These are phyloP conservation scores for Cronartium quercuum DNA, from an alignment of 1,284 basidiomycete species.

Conservation along the genomic window DNA sequence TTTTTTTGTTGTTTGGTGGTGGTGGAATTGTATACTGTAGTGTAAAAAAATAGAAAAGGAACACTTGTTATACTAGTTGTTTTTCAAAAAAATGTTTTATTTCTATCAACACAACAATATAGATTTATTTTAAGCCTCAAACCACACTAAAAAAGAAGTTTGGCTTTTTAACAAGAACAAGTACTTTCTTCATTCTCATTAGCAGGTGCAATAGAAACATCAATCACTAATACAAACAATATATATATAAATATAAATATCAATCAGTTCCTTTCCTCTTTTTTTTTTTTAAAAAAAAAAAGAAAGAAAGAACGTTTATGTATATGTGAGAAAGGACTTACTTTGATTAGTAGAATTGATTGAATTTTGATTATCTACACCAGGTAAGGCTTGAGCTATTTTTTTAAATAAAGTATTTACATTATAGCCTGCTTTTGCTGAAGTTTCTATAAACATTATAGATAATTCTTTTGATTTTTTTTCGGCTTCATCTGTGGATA, in stretches of 20 bases:
- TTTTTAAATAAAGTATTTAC: constrained; percentile 99
- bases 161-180: constrained; percentile 43
- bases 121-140: too few species aligned
- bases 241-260: not conserved
- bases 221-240: constrained; percentile 42
- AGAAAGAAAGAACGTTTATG: constrained; percentile 19
- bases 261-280: not conserved
- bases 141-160: too few species aligned
- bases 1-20: too few species aligned
- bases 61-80: too few species aligned
- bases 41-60: too few species aligned
- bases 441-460: constrained; percentile 99
- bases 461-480: constrained; percentile 84
- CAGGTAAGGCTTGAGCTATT: constrained; percentile 95
- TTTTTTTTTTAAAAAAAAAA: constrained; percentile 1
- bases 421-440: constrained; percentile 97
- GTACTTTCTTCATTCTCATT: constrained; percentile 44
- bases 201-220: constrained; percentile 44
- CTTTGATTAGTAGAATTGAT: constrained; percentile 55
- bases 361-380: constrained; percentile 74
- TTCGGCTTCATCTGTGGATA: constrained; percentile 96
- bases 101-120: too few species aligned
- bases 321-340: constrained; percentile 40
- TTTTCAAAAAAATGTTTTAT: too few species aligned
- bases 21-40: too few species aligned